These are phyloP conservation scores for Hypholoma fasciculare DNA, from an alignment of 768 basidiomycete genomes.

Conservation along the genomic window DNA sequence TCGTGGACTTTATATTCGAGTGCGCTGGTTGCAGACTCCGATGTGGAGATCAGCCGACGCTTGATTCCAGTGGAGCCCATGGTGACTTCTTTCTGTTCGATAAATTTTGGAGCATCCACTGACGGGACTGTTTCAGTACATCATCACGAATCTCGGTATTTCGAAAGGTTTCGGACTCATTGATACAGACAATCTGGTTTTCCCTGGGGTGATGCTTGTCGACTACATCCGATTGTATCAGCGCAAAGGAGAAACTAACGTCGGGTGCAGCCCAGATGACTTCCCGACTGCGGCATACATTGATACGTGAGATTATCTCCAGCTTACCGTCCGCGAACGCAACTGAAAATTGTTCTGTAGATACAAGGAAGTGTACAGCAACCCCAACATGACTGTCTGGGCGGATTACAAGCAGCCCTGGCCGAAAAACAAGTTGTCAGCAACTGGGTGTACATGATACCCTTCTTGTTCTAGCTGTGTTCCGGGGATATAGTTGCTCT, in stretches of 20 bases:
- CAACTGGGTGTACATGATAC: neutral
- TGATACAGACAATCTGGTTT: slow-evolving; percentile 48
- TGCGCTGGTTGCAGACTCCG: slow-evolving; percentile 50
- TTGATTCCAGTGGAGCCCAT: slow-evolving; percentile 67
- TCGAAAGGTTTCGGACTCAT: slow-evolving; percentile 65
- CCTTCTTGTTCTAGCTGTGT: neutral
- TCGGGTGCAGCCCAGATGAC: slow-evolving; percentile 65
- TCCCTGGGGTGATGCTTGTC: slow-evolving; percentile 60
- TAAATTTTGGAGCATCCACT: slow-evolving; percentile 21
- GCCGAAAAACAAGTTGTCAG: slow-evolving; percentile 49
- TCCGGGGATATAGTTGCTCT: too few species aligned
- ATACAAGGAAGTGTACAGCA: slow-evolving; percentile 64
- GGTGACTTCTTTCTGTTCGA: slow-evolving; percentile 31
- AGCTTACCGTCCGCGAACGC: slow-evolving; percentile 11
- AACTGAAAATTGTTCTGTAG: slow-evolving; percentile 26
- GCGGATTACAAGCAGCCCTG: slow-evolving; percentile 44
- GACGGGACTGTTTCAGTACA: slow-evolving; percentile 40
- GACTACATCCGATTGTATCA: slow-evolving; percentile 82
- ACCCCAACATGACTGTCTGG: slow-evolving; percentile 54
- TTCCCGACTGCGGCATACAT: slow-evolving; percentile 79
- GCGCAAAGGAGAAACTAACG: slow-evolving; percentile 41
- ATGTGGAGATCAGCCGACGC: slow-evolving; percentile 51
- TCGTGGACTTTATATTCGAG: slow-evolving; percentile 57
- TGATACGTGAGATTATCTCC: slow-evolving; percentile 39
- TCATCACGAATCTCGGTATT: slow-evolving; percentile 69